These are phyloP conservation scores for Penicillium sp. DNA, from an alignment of 2,329 filamentous ascomycete species.

Conservation along the genomic window DNA sequence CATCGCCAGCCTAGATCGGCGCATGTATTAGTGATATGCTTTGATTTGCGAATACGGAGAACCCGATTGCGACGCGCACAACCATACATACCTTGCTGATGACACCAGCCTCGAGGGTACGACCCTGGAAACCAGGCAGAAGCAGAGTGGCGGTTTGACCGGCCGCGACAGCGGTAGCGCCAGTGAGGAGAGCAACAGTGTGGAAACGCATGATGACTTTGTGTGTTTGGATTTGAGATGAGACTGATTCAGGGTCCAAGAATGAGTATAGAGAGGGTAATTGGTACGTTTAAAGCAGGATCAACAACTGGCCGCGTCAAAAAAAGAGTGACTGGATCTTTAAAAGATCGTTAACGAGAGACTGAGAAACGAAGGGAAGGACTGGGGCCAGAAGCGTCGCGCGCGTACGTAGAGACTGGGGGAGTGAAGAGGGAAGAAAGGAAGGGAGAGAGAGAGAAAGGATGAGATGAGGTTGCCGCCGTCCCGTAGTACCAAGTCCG, in stretches of 20 bases:
- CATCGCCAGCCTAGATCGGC: conserved; percentile 22
- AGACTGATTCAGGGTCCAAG: conserved; percentile 8
- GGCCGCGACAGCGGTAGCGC: conserved; percentile 30
- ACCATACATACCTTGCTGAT: conserved; percentile 21
- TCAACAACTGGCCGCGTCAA: conserved; percentile 15
- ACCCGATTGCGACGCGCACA: neutral
- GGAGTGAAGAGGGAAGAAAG: conserved; percentile 1
- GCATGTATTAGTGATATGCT: conserved; percentile 10
- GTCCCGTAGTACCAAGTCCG: neutral
- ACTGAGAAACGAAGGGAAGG: conserved; percentile 26
- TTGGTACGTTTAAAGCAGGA: conserved; percentile 11
- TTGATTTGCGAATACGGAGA: neutral
- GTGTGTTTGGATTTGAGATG: conserved; percentile 1
- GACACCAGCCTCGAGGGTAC: conserved; percentile 26
- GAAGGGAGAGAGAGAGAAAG: conserved; percentile 13
- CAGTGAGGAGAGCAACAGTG: conserved; percentile 32
- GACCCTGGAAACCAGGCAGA: conserved; percentile 29
- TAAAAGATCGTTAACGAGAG: conserved; percentile 25
- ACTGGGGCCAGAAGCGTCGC: conserved; percentile 13
- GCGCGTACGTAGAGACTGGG: conserved; percentile 9
- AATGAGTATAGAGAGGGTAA: conserved; percentile 4
- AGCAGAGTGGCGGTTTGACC: conserved; percentile 28
- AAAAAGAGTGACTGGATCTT: conserved; percentile 18
- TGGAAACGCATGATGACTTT: conserved; percentile 30
- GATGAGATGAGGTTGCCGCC: neutral